These are phyloP conservation scores for Cryptococcus neoformans DNA, from an alignment of 1,284 basidiomycete species.

Conservation along the genomic window DNA sequence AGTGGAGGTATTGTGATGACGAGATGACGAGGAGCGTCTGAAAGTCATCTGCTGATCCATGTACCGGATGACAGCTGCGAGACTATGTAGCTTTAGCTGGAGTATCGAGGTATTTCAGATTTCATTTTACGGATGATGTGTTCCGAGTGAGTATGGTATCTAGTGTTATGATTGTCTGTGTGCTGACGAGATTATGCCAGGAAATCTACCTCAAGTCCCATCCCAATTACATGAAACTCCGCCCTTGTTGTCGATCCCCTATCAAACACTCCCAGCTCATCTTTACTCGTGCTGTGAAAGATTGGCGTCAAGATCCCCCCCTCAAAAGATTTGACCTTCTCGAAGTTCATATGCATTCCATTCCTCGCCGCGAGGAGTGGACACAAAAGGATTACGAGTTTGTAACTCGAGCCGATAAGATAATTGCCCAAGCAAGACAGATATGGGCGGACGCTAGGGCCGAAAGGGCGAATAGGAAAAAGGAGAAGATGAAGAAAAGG, in stretches of 20 bases:
- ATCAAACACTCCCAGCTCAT: conserved; percentile 1
- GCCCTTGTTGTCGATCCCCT: background rate
- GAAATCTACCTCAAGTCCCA: background rate
- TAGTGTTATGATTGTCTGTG: background rate
- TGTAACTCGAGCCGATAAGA: conserved; percentile 18
- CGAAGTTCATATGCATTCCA: conserved; percentile 6
- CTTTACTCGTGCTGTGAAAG: conserved; percentile 9
- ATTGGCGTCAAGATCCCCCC: conserved; percentile 10
- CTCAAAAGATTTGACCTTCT: background rate
- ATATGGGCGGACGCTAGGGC: background rate
- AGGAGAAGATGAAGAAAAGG: background rate
- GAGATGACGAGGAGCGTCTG: background rate
- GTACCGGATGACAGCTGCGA: conserved; percentile 9
- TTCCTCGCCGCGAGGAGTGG: conserved; percentile 17
- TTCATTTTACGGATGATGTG: conserved; percentile 15
- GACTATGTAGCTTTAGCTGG: conserved; percentile 35
- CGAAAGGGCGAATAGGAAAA: background rate
- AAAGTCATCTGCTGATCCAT: background rate
- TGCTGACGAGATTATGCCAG: background rate
- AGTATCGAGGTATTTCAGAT: conserved; percentile 20
- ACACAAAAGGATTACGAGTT: conserved; percentile 21
- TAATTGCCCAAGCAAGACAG: background rate
- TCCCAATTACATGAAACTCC: background rate
- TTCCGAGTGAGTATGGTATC: conserved; percentile 18
- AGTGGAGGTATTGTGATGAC: conserved; percentile 3